Base-by-base conservation (phyloP, 176 grass and related monocot species). In the Puya raimondii region DNA sequence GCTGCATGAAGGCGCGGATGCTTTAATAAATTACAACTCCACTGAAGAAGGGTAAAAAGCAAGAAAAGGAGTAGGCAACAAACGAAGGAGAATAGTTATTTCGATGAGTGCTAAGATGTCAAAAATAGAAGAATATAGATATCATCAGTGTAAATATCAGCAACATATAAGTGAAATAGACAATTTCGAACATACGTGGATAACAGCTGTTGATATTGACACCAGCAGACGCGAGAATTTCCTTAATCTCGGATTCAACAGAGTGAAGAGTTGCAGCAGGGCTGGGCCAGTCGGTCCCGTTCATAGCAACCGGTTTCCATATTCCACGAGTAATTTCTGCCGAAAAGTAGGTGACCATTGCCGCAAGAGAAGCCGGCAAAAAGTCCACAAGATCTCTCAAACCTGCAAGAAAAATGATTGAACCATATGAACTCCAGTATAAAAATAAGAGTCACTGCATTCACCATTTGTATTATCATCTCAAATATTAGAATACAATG, bases 251-350 rank as follows among this genome's bases (percentile, higher is more conserved):
- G 75, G 83, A 79, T 85, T 99, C 94, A 81, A 99, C 75, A 20
- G 82, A 90, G 50, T 88, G 94, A 81, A 99, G 90, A 73, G 75
- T 50, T 52, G 80, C 77, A 82, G 79, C 82, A 25, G 94, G 94
- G 52, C 80, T 90, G 13, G 94, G 94, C 94, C 94, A 99, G 78
- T 99, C 94, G 80, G 67, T 86, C 70, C 94, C 94, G 66, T 99
- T 99, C 94, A 99, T 90, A 26, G 87, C 75, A n/a, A 99, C 94
- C 26, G 87, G 18, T 84, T 92, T 89, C 94, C 94, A 99, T 70
- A 99, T 99, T 64, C 94, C 94, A 66, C 94, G 89, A 75, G 94
- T 99, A 75, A 99, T 99, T 82, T 99, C 94, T 72, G 94, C 94
- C 72, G 86, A 88, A 72, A 99, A 99, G 78, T 99, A 99, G 74